Conservation (phyloP, 208 protist species). For the Leishmania martiniquensis region DNA sequence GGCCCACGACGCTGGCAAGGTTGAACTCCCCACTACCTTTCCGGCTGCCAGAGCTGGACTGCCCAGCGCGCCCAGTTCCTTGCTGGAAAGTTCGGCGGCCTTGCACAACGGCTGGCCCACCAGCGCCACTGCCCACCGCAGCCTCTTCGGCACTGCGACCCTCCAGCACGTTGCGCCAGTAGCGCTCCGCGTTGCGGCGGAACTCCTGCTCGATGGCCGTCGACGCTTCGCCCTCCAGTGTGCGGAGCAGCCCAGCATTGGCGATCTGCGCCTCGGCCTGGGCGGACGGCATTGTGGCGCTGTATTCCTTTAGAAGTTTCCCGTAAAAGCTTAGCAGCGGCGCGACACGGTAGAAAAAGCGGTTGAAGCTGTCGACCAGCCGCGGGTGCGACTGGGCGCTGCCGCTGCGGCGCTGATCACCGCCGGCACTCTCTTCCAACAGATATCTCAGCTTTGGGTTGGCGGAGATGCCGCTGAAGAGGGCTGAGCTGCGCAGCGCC, state of each 20-base stretch:
- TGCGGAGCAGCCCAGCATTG: slow-evolving; percentile 44
- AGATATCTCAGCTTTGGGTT: slow-evolving; percentile 59
- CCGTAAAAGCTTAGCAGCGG: slow-evolving; percentile 83
- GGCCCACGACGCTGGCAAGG: slow-evolving; percentile 27
- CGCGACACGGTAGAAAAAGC: slow-evolving; percentile 75
- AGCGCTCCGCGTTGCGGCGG: slow-evolving; percentile 84
- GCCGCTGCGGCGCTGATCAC: background rate
- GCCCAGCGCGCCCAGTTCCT: slow-evolving; percentile 1
- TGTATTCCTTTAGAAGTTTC: slow-evolving; percentile 53
- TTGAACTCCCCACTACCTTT: slow-evolving; percentile 24
- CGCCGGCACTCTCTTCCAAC: slow-evolving; percentile 26
- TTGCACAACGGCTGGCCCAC: background rate
- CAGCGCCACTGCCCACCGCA: slow-evolving; percentile 16
- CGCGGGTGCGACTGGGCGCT: slow-evolving; percentile 18
- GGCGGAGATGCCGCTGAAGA: slow-evolving; percentile 60
- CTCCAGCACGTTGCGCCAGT: slow-evolving; percentile 86
- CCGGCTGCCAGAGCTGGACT: slow-evolving; percentile 7
- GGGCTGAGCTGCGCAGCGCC: slow-evolving; percentile 42
- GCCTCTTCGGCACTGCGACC: slow-evolving; percentile 59
- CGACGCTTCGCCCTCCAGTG: slow-evolving; percentile 64
- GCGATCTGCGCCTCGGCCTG: slow-evolving; percentile 51
- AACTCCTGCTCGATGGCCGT: slow-evolving; percentile 81
- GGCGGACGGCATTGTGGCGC: slow-evolving; percentile 31
- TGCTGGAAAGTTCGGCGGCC: slow-evolving; percentile 20
- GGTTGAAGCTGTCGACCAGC: slow-evolving; percentile 76